phyloP scores from a whole-genome alignment of 192 early-diverging fungal species.

The Chytriomyces hyalinus region DNA sequence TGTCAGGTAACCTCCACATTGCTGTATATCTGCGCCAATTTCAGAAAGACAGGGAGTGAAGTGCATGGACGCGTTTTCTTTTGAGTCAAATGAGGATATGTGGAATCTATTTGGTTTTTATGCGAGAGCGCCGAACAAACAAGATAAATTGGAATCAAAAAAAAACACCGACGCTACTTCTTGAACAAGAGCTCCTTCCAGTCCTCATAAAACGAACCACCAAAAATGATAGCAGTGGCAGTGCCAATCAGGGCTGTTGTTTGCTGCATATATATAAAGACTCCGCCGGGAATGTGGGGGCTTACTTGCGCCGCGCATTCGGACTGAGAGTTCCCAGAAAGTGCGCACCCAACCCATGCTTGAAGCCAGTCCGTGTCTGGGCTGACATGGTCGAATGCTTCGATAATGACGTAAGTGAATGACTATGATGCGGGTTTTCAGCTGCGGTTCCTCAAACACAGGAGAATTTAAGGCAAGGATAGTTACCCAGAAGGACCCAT shows the following conservation, averaged over 20 bases:
- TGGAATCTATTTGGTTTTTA: too few relatives aligned
- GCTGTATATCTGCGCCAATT: not conserved
- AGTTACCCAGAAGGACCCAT: conserved; percentile 13
- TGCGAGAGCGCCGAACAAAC: too few relatives aligned
- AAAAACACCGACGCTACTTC: not conserved
- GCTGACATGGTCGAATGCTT: not conserved
- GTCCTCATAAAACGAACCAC: not conserved
- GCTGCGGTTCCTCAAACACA: too few relatives aligned
- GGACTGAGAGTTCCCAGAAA: not conserved
- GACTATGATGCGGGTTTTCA: not conserved
- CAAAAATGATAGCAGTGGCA: conserved; percentile 3
- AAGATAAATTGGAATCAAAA: too few relatives aligned
- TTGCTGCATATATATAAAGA: not conserved
- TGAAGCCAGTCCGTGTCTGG: not conserved
- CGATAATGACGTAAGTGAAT: not conserved
- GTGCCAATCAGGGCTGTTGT: not conserved
- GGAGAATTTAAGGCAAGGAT: too few relatives aligned
- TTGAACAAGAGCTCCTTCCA: conserved; percentile 15
- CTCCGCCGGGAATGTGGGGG: not conserved
- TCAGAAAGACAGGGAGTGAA: not conserved
- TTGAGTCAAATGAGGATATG: too few relatives aligned
- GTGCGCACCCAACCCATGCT: conserved; percentile 4
- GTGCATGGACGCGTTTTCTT: not conserved
- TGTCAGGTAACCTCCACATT: not conserved
- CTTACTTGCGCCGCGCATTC: conserved; percentile 1